A percentile compares a stretch with the other conserved stretches of the same genome.
Evolutionary conservation across 83 land plant genomes (phyloP).

Genomic region (Larix sibirica): DNA sequence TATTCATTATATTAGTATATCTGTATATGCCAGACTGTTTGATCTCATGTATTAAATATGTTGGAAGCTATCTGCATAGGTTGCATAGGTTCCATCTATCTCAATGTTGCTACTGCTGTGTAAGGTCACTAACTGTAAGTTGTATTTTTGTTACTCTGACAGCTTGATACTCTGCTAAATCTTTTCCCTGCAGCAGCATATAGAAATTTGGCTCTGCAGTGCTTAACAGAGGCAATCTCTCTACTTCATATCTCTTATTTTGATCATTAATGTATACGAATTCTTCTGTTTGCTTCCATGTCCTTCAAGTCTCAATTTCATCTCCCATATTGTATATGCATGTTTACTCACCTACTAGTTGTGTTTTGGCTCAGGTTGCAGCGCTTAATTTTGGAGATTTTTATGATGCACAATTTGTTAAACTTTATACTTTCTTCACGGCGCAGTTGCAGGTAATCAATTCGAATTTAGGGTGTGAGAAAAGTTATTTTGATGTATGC

Average conservation of each 20-base stretch:
- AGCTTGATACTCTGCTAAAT: constrained; percentile 91
- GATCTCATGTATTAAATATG: neutral
- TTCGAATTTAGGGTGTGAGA: neutral
- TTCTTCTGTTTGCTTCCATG: neutral
- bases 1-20: neutral
- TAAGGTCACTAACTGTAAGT: constrained; percentile 1
- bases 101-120: neutral
- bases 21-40: neutral
- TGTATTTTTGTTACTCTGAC: constrained; percentile 15
- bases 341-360: neutral
- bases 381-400: constrained; percentile 87
- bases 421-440: constrained; percentile 90
- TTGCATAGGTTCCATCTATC: too few species aligned
- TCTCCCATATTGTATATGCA: neutral
- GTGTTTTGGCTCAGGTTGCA: constrained; percentile 71
- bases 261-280: neutral
- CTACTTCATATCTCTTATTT: neutral
- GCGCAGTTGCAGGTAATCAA: constrained; percentile 83
- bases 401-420: constrained; percentile 86
- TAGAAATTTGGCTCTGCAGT: constrained; percentile 90
- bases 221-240: constrained; percentile 85
- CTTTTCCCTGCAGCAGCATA: constrained; percentile 83
- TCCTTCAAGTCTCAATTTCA: neutral
- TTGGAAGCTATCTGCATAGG: neutral
- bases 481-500: neutral